These are phyloP conservation scores for Gossypium trilobum DNA, from an alignment of 441 rosid species.

Conservation along the genomic window DNA sequence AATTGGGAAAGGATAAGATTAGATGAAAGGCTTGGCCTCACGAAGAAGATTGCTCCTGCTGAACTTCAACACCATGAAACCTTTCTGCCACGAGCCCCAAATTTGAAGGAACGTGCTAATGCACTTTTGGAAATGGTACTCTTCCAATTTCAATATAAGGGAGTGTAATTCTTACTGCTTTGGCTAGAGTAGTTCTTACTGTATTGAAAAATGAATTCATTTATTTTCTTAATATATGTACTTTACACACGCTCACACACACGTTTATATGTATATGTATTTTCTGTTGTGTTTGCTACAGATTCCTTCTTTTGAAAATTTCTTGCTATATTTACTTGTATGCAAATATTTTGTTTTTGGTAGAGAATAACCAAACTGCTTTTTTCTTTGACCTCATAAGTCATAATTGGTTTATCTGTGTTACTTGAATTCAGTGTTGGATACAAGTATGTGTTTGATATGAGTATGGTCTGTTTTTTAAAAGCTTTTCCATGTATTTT, in stretches of 20 bases:
- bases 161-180: neutral
- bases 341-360: neutral
- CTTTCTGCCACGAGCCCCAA: conserved; percentile 94
- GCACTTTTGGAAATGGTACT: conserved; percentile 91
- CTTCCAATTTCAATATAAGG: neutral
- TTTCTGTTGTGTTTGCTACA: neutral
- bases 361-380: neutral
- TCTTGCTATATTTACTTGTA: neutral
- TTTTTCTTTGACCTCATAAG: neutral
- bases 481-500: neutral
- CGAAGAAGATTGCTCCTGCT: conserved; percentile 92
- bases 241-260: neutral
- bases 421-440: neutral
- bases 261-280: neutral
- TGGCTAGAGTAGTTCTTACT: neutral
- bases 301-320: neutral
- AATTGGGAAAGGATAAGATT: conserved; percentile 95
- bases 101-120: conserved; percentile 90
- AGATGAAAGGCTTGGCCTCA: conserved; percentile 86
- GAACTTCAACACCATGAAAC: conserved; percentile 99
- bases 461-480: neutral
- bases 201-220: neutral
- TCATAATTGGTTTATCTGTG: neutral
- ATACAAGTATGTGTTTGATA: neutral
- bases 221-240: neutral